phyloP scores from a whole-genome alignment of 2,329 filamentous ascomycete species.

The Cladophialophora chaetospira region DNA sequence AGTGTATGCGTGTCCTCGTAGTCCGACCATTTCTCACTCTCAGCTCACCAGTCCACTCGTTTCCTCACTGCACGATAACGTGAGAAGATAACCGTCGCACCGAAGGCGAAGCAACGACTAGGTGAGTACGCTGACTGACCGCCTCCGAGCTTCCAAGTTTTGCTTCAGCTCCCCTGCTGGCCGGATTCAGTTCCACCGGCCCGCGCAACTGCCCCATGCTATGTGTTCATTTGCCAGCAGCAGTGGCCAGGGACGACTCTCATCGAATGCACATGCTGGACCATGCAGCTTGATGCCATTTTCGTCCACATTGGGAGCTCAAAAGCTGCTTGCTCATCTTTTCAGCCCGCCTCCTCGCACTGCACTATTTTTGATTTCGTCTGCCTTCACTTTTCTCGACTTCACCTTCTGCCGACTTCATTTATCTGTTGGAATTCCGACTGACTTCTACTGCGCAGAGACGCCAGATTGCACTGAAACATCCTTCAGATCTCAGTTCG shows the following conservation, averaged over 20 bases:
- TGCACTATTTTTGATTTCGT: not conserved
- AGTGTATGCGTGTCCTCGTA: not conserved
- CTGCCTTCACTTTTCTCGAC: not conserved
- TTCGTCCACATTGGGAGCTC: too few relatives aligned
- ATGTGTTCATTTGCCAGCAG: slow-evolving; percentile 2
- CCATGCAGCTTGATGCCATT: too few relatives aligned
- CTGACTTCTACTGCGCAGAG: not conserved
- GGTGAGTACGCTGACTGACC: slow-evolving; percentile 4
- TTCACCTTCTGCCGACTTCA: too few relatives aligned
- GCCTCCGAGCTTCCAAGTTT: too few relatives aligned
- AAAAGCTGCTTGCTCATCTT: slow-evolving; percentile 10
- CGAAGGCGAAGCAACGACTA: not conserved
- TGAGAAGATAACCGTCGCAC: not conserved
- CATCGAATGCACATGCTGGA: too few relatives aligned
- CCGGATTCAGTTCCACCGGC: too few relatives aligned
- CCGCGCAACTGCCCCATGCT: not conserved
- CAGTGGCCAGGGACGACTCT: too few relatives aligned
- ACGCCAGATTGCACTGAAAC: slow-evolving; percentile 1
- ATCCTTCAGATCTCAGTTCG: not conserved
- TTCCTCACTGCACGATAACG: not conserved
- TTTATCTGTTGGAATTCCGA: not conserved
- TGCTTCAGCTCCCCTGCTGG: too few relatives aligned
- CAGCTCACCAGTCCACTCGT: not conserved
- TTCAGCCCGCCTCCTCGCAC: slow-evolving; percentile 12
- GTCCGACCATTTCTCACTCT: not conserved